These are phyloP conservation scores for Xylaria sp. DNA, from an alignment of 2,329 filamentous ascomycete species.

Conservation along the genomic window DNA sequence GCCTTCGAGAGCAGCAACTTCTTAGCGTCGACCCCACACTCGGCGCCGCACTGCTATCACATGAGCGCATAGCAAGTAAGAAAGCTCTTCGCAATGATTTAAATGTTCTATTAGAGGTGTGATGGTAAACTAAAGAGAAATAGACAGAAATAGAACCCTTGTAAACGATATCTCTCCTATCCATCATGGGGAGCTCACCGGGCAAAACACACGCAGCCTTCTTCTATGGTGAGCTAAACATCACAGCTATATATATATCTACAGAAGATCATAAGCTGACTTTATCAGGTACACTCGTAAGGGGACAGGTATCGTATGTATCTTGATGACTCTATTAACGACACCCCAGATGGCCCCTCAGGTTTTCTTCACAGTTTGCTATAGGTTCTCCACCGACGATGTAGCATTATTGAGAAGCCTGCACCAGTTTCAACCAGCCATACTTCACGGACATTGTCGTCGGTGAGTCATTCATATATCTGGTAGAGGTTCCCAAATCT, in stretches of 20 bases:
- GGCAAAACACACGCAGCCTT: conserved; percentile 58
- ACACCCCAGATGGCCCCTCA: conserved; percentile 76
- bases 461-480: conserved; percentile 49
- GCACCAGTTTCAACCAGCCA: conserved; percentile 74
- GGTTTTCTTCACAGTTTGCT: conserved; percentile 87
- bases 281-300: conserved; percentile 54
- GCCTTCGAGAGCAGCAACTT: background rate
- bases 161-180: background rate
- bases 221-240: conserved; percentile 63
- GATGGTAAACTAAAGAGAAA: conserved; percentile 1
- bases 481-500: background rate
- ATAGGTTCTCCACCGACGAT: conserved; percentile 66
- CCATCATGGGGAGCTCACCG: conserved; percentile 33
- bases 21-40: background rate
- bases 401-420: conserved; percentile 60
- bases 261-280: conserved; percentile 38
- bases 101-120: background rate
- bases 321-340: conserved; percentile 30
- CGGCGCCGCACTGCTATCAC: background rate
- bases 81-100: background rate
- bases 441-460: conserved; percentile 79
- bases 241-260: background rate
- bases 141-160: background rate
- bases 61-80: background rate
- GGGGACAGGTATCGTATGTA: background rate